Base-by-base conservation (phyloP, 139 green algal species). In the Dunaliella primolecta region DNA sequence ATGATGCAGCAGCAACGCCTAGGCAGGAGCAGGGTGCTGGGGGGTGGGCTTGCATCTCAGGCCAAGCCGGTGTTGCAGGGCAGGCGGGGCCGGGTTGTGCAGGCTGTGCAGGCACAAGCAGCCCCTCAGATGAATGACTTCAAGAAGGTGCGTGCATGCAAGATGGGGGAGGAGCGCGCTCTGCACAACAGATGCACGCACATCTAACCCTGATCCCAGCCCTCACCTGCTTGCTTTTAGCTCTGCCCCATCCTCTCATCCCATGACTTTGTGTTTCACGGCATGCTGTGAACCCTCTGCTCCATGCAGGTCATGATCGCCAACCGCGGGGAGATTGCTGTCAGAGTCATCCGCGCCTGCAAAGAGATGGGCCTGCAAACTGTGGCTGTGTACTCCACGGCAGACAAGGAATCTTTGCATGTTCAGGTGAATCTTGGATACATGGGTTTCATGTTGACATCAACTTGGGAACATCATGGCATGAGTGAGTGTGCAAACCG, bases 271-370 rank as follows among this genome's bases (percentile, higher is more conserved):
- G n/a, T n/a, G n/a, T n/a, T n/a, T n/a, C n/a, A n/a, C n/a, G n/a
- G n/a, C n/a, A n/a, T n/a, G n/a, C n/a, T n/a, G n/a, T n/a, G n/a
- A n/a, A n/a, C n/a, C n/a, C n/a, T n/a, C n/a, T n/a, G n/a, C n/a
- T 81, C 70, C 77, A 70, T 71, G 37, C 27, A 98, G 89, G 94
- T 98, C 0, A 91, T 98, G 36, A 93, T 98, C 46, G 96, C 95
- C 64, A 98, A 98, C 89, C 88, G 96, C 33, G 96, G 96, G 25
- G 96, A 98, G 89, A 98, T 98, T 88, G 96, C 96, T 2, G 95
- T 98, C 56, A 91, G 96, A 38, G 94, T 98, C 23, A 98, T 98
- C 85, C 91, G 96, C 37, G 96, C 96, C 35, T 98, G 94, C 93
- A 96, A 97, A 84, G 96, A 98, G 93, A 83, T 98, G 37, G 96